Evolutionary conservation across 441 rosid species (phyloP).

Genomic region (Aquilaria agallochum): DNA sequence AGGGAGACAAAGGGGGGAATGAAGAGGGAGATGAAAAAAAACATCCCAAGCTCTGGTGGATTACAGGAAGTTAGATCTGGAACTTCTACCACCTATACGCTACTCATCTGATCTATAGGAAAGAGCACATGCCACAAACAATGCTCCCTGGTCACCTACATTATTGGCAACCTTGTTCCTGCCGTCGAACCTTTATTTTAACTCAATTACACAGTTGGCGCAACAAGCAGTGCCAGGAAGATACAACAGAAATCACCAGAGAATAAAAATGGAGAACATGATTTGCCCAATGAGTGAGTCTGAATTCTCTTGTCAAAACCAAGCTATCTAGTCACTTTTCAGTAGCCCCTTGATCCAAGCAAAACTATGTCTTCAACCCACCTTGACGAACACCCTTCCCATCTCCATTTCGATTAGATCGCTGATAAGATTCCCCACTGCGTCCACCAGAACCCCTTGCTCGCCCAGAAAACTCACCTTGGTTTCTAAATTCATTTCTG

Average conservation of each 20-base stretch:
- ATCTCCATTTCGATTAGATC: constrained; percentile 60
- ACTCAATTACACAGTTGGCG: no score
- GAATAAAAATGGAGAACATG: no score
- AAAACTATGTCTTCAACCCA: constrained; percentile 32
- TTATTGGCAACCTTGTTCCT: background rate
- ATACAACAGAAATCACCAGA: no score
- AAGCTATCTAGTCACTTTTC: constrained; percentile 9
- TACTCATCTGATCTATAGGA: constrained; percentile 28
- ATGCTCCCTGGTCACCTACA: no score
- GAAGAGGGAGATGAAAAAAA: background rate
- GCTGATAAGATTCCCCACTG: constrained; percentile 55
- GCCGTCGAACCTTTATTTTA: no score
- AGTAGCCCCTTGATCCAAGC: background rate
- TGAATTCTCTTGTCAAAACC: no score
- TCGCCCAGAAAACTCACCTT: constrained; percentile 63
- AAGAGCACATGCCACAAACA: background rate
- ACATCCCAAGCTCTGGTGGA: constrained; percentile 4
- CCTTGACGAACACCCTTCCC: constrained; percentile 64
- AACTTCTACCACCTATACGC: constrained; percentile 22
- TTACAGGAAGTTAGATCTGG: constrained; percentile 15
- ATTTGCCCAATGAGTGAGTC: no score
- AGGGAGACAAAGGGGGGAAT: background rate
- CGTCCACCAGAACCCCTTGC: constrained; percentile 60
- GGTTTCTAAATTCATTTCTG: constrained; percentile 61
- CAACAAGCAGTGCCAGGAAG: no score